phyloP scores from a whole-genome alignment of 208 protist genomes.

The Tetramitus jugosus region DNA sequence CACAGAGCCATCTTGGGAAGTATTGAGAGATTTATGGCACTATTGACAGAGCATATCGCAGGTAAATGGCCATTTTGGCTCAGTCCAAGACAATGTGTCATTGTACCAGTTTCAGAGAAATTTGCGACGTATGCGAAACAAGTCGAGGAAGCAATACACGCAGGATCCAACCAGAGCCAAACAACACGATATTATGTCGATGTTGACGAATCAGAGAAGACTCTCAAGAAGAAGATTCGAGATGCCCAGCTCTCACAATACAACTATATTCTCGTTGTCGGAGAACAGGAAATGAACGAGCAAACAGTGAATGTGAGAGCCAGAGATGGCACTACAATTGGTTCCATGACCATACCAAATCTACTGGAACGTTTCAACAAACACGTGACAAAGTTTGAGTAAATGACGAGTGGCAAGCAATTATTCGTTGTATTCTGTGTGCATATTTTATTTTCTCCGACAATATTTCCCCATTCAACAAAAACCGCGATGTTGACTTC shows the following conservation, averaged over 20 bases:
- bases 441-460: too few relatives aligned
- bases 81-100: slow-evolving; percentile 32
- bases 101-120: background rate
- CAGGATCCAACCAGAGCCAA: background rate
- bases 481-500: too few relatives aligned
- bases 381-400: too few relatives aligned
- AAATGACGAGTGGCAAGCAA: too few relatives aligned
- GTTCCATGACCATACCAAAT: slow-evolving; percentile 29
- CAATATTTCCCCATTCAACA: too few relatives aligned
- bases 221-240: slow-evolving; percentile 60
- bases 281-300: slow-evolving; percentile 17
- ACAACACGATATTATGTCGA: background rate
- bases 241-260: slow-evolving; percentile 62
- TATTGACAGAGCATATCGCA: slow-evolving; percentile 38
- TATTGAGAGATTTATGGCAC: slow-evolving; percentile 42
- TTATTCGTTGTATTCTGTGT: too few relatives aligned
- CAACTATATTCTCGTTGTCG: slow-evolving; percentile 64
- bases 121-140: background rate
- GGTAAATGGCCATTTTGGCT: slow-evolving; percentile 48
- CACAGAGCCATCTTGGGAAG: slow-evolving; percentile 43
- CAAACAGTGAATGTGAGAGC: slow-evolving; percentile 21
- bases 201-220: slow-evolving; percentile 46
- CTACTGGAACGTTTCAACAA: too few relatives aligned
- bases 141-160: background rate
- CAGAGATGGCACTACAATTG: slow-evolving; percentile 31